Base-by-base conservation (phyloP, 805 yeast species). In the Wickerhamiella dianesei region DNA sequence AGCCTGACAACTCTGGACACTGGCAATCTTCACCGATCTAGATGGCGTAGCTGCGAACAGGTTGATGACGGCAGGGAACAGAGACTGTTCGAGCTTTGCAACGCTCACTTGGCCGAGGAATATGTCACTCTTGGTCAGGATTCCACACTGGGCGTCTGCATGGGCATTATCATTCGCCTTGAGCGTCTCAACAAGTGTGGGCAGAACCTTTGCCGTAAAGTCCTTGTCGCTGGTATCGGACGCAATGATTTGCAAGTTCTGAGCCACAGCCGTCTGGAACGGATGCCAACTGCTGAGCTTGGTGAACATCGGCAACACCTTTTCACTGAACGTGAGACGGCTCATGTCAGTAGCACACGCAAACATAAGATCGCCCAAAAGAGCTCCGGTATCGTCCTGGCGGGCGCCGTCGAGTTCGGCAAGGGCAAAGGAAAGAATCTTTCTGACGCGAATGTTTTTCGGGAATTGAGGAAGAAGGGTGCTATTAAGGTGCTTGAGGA, bases 31-130 rank as follows among this genome's bases (percentile, higher is more conserved):
- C 21, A 92, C 82, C 3, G 82, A 77, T 32, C 88, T 68, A 22
- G 92, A 77, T 0, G 88, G 84, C 1, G 98, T 92, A 41, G 85
- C 81, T 36, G 86, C 75, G 64, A 89, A 92, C 5, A 85, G 72
- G 41, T 71, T 73, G 41, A 85, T 74, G 16, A 86, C 68, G 41
- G 77, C 65, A 2, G 95, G 94, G 60, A 83, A 76, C n/a, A 87
- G 66, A 29, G 76, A 75, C 54, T 77, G 80, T 54, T 89, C 86
- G 48, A 87, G 71, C 17, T 79, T 74, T 9, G 86, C 72, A 55
- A 80, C 80, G 47, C 80, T 88, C 42, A 80, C 65, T 41, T 72
- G 67, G 5, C 64, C 70, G 2, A 74, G 56, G 32, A 75, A 62
- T 16, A 62, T 50, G 2, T 68, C 61, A 19, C 74, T 60, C 45